Percentiles rank a stretch among this genome's conserved stretches.
phyloP scores from a whole-genome alignment of 2,329 filamentous ascomycete genomes.

The Lecanicillium sp. region DNA sequence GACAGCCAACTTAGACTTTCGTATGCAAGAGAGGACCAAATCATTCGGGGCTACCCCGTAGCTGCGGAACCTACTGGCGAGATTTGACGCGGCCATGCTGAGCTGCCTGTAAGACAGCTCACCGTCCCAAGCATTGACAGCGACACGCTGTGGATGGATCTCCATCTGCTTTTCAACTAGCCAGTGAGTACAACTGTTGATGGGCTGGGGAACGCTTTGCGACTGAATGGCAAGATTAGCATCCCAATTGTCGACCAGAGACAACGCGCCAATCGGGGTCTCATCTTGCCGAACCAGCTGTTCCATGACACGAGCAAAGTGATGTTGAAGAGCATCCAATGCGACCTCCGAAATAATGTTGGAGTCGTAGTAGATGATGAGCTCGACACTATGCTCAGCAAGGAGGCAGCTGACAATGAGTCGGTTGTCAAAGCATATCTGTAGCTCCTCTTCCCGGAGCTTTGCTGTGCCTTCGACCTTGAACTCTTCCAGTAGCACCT shows the following conservation, averaged over 20 bases:
- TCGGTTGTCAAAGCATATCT: not conserved
- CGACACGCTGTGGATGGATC: not conserved
- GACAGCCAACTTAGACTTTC: not conserved
- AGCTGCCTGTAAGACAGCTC: slow-evolving; percentile 9
- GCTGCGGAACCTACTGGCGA: not conserved
- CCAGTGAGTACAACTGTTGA: not conserved
- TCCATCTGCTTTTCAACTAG: slow-evolving; percentile 3
- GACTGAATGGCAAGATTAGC: not conserved
- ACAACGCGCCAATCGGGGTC: not conserved
- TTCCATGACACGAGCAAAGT: not conserved
- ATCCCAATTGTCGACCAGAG: slow-evolving; percentile 1
- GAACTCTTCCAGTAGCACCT: not conserved
- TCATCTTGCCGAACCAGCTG: not conserved
- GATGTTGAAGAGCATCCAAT: not conserved
- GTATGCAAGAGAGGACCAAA: not conserved
- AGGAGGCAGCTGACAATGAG: not conserved
- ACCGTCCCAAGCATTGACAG: slow-evolving; percentile 7
- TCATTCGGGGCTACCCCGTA: not conserved
- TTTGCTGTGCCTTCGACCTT: not conserved
- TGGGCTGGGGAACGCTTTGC: not conserved
- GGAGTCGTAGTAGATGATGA: slow-evolving; percentile 1
- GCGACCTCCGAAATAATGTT: not conserved
- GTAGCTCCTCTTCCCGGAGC: not conserved
- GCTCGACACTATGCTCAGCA: not conserved
- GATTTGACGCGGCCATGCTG: not conserved